Percentiles rank a stretch among this genome's conserved stretches.
phyloP scores from a whole-genome alignment of 2,329 filamentous ascomycete genomes.

The Colletotrichum sp. region DNA sequence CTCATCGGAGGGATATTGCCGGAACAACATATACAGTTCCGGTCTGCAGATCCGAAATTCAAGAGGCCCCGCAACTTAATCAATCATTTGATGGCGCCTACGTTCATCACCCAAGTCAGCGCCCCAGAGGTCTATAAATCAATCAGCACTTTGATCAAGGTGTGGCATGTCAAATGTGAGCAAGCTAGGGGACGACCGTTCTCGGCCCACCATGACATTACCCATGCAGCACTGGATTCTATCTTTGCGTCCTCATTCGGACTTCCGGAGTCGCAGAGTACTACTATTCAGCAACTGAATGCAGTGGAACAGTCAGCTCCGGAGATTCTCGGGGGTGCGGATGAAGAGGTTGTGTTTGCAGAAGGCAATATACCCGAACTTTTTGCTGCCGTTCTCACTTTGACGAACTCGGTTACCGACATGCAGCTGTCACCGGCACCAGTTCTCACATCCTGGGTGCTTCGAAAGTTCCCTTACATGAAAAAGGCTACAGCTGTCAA shows the following conservation, averaged over 20 bases:
- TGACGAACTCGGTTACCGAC: constrained; percentile 30
- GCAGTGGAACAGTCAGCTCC: neutral
- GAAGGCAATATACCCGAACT: constrained; percentile 22
- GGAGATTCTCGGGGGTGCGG: neutral
- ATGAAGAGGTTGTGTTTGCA: neutral
- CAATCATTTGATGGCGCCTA: constrained; percentile 39
- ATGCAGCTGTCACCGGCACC: constrained; percentile 33
- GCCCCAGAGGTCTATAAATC: constrained; percentile 31
- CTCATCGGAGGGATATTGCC: constrained; percentile 36
- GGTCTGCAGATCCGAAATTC: constrained; percentile 32
- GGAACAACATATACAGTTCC: constrained; percentile 34
- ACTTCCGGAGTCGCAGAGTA: constrained; percentile 26
- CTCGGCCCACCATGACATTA: constrained; percentile 30
- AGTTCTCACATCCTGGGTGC: constrained; percentile 30
- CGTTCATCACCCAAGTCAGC: constrained; percentile 35
- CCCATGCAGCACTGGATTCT: constrained; percentile 31
- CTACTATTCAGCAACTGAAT: constrained; percentile 26
- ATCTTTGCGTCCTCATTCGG: constrained; percentile 34
- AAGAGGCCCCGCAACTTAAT: constrained; percentile 36
- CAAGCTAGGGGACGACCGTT: constrained; percentile 27
- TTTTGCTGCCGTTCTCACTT: constrained; percentile 29
- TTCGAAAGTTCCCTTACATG: constrained; percentile 31
- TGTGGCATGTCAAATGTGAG: constrained; percentile 36
- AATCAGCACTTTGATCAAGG: constrained; percentile 31
- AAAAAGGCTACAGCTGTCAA: constrained; percentile 32